Evolutionary conservation across 495 filamentous ascomycete species (phyloP), one percentile per base, ranked within the genome.

Genomic region (Jackrogersella minutella): DNA sequence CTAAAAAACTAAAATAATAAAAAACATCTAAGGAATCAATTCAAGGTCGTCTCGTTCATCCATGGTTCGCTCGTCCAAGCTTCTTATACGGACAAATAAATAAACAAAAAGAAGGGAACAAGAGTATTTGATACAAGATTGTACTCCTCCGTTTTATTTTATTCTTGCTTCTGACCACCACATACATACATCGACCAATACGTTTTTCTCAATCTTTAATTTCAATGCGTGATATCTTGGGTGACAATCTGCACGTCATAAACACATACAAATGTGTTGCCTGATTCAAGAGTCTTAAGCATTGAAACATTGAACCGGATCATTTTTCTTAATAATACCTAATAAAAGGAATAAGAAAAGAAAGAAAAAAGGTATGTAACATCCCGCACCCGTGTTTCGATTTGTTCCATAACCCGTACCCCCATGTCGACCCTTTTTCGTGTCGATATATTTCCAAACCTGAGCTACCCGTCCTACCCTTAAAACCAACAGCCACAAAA

Each of bases 171-270:
- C 43, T 47, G 43, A n/a, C n/a, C n/a, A 47, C 43, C 43, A 26
- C 43, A 47, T 47, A 47, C 43, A 47, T 47, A 44, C 39, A 11
- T 16, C 7, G 24, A 1, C 22, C 43, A 26, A 19, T n/a, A n/a
- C 19, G 24, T 60, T 19, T 28, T 30, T 44, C 66, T 62, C 28
- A 24, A 33, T 33, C 24, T 62, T 36, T 53, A 17, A 34, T 30
- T 52, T 11, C 30, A 55, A 58, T 62, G 39, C 34, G 62, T 47
- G 50, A 54, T 57, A 62, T 60, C 31, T 59, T 66, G 62, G 68
- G 68, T 70, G 67, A 58, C 68, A n/a, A 70, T 66, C 53, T 66
- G 58, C 68, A 66, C 68, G 68, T 70, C 68, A 70, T 70, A 52
- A 62, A 52, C 49, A 52, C 57, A 63, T 17, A 61, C 50, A 52